phyloP scores from a whole-genome alignment of 2,329 filamentous ascomycete species.

The Nemania sp. region DNA sequence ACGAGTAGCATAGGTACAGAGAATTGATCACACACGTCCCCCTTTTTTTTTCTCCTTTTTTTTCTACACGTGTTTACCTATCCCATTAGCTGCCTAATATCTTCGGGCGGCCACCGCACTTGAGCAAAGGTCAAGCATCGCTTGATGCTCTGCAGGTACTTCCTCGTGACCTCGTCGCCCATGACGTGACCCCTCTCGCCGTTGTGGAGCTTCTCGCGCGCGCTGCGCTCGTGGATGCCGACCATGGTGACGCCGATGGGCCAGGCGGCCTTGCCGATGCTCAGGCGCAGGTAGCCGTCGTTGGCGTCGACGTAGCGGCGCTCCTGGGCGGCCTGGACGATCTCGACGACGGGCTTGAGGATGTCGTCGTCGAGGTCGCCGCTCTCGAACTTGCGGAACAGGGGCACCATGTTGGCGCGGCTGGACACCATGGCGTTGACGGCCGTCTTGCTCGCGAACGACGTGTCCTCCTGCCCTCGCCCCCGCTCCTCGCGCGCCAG shows the following conservation, averaged over 20 bases:
- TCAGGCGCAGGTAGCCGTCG: conserved; percentile 88
- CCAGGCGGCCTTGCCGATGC: conserved; percentile 97
- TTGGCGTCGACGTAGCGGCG: conserved; percentile 95
- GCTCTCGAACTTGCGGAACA: conserved; percentile 89
- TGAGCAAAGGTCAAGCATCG: conserved; percentile 95
- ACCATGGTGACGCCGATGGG: conserved; percentile 99
- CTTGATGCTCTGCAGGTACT: conserved; percentile 98
- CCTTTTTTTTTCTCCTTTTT: no score
- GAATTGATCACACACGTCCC: conserved; percentile 2
- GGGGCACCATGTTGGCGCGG: conserved; percentile 81
- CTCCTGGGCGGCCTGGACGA: conserved; percentile 87
- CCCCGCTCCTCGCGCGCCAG: conserved; percentile 65
- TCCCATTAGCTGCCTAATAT: conserved; percentile 93
- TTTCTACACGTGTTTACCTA: conserved; percentile 42
- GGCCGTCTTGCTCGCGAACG: conserved; percentile 79
- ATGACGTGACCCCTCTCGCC: conserved; percentile 91
- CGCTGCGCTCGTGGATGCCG: conserved; percentile 96
- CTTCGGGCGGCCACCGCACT: conserved; percentile 92
- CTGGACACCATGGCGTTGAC: conserved; percentile 85
- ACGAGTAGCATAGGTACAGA: conserved; percentile 13
- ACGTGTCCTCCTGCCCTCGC: conserved; percentile 53
- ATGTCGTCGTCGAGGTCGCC: conserved; percentile 78
- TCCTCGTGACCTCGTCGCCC: conserved; percentile 93
- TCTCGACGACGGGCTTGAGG: conserved; percentile 83
- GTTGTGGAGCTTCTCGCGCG: conserved; percentile 92